These are phyloP conservation scores for Zymoseptoria brevis DNA, from an alignment of 2,329 filamentous ascomycete genomes.

Conservation along the genomic window DNA sequence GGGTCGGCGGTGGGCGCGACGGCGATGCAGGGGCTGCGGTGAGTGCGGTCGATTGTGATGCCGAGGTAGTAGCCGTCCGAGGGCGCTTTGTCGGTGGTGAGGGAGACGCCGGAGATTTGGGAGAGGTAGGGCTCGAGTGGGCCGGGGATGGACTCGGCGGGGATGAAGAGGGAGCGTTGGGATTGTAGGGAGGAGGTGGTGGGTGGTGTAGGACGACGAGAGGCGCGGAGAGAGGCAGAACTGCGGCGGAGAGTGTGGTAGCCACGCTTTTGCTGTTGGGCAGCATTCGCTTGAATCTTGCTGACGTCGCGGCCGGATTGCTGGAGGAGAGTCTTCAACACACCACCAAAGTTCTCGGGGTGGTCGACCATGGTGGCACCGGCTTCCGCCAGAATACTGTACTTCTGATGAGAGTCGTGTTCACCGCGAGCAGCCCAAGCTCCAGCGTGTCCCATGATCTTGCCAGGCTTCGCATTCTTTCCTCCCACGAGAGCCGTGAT, in stretches of 20 bases:
- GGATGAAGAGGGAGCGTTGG: constrained; percentile 20
- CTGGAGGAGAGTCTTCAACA: constrained; percentile 55
- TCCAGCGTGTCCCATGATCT: constrained; percentile 72
- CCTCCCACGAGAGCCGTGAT: constrained; percentile 67
- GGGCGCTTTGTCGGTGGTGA: constrained; percentile 21
- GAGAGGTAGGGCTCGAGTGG: constrained; percentile 25
- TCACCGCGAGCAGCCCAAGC: constrained; percentile 63
- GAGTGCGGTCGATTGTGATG: constrained; percentile 57
- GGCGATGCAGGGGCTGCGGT: constrained; percentile 56
- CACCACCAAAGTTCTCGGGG: constrained; percentile 64
- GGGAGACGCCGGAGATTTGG: constrained; percentile 19
- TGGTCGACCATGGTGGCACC: constrained; percentile 66
- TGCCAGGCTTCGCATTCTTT: constrained; percentile 52
- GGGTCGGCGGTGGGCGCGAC: constrained; percentile 46
- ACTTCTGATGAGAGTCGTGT: constrained; percentile 56
- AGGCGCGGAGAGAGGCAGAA: constrained; percentile 10
- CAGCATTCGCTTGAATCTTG: constrained; percentile 31
- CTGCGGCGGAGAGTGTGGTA: constrained; percentile 33
- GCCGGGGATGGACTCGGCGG: constrained; percentile 18
- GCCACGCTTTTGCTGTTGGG: constrained; percentile 39
- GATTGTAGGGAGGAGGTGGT: constrained; percentile 13
- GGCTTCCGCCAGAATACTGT: constrained; percentile 55
- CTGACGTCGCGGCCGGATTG: constrained; percentile 35
- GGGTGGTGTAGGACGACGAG: constrained; percentile 13
- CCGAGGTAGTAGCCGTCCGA: constrained; percentile 43